Evolutionary conservation across 78 protist genomes (phyloP), one percentile per base, ranked within the genome.

Genomic region (Tieghemostelium lacteum): DNA sequence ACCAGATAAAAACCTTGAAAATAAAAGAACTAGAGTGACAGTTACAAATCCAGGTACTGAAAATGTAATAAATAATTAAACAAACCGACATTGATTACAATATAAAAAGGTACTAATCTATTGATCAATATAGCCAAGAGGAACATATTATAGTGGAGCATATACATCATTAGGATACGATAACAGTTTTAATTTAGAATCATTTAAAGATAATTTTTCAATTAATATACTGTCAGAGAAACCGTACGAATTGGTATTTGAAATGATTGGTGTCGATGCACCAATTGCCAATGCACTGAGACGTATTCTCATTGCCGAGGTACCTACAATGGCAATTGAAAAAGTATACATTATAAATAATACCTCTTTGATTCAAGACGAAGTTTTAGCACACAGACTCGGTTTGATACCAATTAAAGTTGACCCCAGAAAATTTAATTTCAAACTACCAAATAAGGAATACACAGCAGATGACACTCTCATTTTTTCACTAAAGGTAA

Each of bases 271-370:
- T 31, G 70, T 94, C 20, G 98, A 96, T 67, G 95, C 97, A 42
- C 65, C 98, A 8, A 65, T 98, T 37, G 99, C 98, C 52, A 98
- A 98, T 83, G 97, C 99, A 22, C 2, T 98, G 8, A 85, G 99
- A 22, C 92, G 99, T 26, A 97, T 97, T 36, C 40, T 98, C 33
- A 42, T 98, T n/a, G 60, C 95, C 39, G 97, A 97, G 57, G 49
- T 92, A 66, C 97, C 98, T 24, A 96, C 98, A 3, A 95, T 98
- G 97, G 98, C 99, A 26, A 95, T 98, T 34, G 99, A 98, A 73
- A 63, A 60, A 6, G 99, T 97, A 12, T 86, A 64, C 39, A 58
- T 96, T 6, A 60, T 37, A 19, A 94, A 94, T 76, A 98, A 98
- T 95, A 96, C 98, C 12, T 94, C 97, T 10, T 83, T 98, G 29